Conservation (phyloP, 129 eudicot species). For the Dittrichia graveolens region DNA sequence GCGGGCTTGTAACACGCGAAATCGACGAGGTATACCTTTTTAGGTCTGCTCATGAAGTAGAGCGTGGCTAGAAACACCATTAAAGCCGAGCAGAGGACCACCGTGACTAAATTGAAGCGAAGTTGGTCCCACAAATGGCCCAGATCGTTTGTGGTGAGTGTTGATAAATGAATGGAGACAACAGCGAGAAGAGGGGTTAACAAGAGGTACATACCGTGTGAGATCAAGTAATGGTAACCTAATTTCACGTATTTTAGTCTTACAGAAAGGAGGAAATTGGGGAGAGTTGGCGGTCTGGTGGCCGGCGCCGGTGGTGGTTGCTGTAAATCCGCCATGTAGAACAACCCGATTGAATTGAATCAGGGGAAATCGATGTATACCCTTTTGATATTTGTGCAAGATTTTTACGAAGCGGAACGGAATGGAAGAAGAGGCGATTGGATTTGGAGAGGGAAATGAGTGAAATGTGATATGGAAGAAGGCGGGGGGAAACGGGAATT, state of each 20-base stretch:
- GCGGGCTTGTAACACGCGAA: constrained; percentile 75
- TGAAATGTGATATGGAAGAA: constrained; percentile 25
- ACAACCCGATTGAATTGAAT: not conserved
- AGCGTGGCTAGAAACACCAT: constrained; percentile 60
- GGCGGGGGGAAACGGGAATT: constrained; percentile 37
- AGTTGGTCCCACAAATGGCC: constrained; percentile 56
- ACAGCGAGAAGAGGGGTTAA: constrained; percentile 45
- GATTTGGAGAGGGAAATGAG: constrained; percentile 15
- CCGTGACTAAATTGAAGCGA: constrained; percentile 59
- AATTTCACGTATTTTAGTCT: constrained; percentile 78
- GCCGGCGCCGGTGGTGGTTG: not conserved
- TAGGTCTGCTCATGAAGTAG: constrained; percentile 71
- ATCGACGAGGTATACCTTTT: constrained; percentile 63
- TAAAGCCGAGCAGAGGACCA: constrained; percentile 50
- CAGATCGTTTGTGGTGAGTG: constrained; percentile 44
- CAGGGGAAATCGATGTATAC: not conserved
- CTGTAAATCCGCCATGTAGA: constrained; percentile 37
- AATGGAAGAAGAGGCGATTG: not conserved
- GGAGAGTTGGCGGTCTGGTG: constrained; percentile 35
- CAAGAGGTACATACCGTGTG: constrained; percentile 68
- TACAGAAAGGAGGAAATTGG: constrained; percentile 62
- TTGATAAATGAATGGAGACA: constrained; percentile 41
- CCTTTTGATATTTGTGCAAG: not conserved
- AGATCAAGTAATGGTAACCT: constrained; percentile 76
- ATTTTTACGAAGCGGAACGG: not conserved